Base-by-base conservation (phyloP, 768 basidiomycete species). In the Podaxis mareebaensis region DNA sequence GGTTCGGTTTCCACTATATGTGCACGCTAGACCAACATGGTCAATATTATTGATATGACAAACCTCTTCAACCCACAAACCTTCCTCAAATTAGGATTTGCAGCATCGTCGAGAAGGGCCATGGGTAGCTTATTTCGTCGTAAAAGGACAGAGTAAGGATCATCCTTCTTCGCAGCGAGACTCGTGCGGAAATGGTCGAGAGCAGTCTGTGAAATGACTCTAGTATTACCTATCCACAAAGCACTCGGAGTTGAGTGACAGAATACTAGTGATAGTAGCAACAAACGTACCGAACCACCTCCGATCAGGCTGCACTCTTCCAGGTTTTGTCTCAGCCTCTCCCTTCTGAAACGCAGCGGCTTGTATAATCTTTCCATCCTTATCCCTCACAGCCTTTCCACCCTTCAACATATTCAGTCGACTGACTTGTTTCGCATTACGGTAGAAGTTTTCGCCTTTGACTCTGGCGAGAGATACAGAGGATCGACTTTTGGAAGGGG, bases 391-490 rank as follows among this genome's bases (percentile, higher is more conserved):
- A 65, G 96, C 87, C 78, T 95, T 95, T 40, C 95, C 95, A 64
- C 96, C 91, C 63, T 84, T 92, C 70, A 97, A 85, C 90, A 99
- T 91, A 81, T 97, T 98, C 60, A 95, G 85, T 64, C 90, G 81
- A 33, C 81, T 79, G 40, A 88, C 94, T 70, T 87, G 82, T 74
- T 98, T 98, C 49, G 94, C 95, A 90, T 95, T 87, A 76, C 95
- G 92, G 79, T 97, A 99, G 80, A 98, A 99, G 75, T 96, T 99
- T 80, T 97, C 95, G 71, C 95, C 96, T 73, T 94, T 95, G 67
- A 91, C 85, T 74, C 82, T 89, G 67, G 85, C 84, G 49, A 92
- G 78, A 3, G 85, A 79, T 1, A 83, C 67, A n/a, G 84, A 81
- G 1, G 81, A 82, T 60, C 75, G 74, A 15, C 76, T 73, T 65